phyloP scores from a whole-genome alignment of 768 basidiomycete genomes.

The Lactarius tabidus region DNA sequence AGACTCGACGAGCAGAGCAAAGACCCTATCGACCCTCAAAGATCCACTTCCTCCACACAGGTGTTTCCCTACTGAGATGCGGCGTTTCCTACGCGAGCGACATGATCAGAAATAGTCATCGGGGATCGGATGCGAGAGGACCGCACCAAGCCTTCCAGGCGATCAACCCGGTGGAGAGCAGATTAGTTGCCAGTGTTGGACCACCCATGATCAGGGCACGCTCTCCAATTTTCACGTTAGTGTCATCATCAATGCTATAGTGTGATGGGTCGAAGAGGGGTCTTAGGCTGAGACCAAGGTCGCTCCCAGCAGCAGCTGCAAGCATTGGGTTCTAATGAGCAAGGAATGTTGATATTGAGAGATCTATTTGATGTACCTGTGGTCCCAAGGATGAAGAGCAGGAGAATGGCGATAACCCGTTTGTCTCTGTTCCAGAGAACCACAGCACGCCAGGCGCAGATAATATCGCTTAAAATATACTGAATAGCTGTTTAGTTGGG shows the following conservation, averaged over 20 bases:
- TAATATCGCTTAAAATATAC: neutral
- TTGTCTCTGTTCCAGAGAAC: neutral
- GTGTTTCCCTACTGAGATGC: neutral
- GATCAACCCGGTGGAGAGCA: neutral
- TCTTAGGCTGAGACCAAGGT: neutral
- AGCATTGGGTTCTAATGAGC: neutral
- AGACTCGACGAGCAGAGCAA: slow-evolving; percentile 17
- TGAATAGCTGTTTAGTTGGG: neutral
- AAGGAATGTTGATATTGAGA: no score
- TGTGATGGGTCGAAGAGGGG: neutral
- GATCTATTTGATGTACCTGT: neutral
- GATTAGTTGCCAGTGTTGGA: neutral
- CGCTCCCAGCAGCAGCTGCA: neutral
- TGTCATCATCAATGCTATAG: no score
- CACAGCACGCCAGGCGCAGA: slow-evolving; percentile 1
- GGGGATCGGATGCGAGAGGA: neutral
- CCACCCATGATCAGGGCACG: neutral
- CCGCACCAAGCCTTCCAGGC: neutral
- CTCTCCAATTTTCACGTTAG: neutral
- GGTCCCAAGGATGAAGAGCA: neutral
- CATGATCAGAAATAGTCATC: neutral
- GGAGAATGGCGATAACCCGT: neutral
- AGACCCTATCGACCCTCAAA: slow-evolving; percentile 5
- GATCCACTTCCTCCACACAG: neutral
- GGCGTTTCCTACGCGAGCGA: neutral